Base-by-base conservation (phyloP, 2,329 filamentous ascomycete species). In the Ramularia endophylla region DNA sequence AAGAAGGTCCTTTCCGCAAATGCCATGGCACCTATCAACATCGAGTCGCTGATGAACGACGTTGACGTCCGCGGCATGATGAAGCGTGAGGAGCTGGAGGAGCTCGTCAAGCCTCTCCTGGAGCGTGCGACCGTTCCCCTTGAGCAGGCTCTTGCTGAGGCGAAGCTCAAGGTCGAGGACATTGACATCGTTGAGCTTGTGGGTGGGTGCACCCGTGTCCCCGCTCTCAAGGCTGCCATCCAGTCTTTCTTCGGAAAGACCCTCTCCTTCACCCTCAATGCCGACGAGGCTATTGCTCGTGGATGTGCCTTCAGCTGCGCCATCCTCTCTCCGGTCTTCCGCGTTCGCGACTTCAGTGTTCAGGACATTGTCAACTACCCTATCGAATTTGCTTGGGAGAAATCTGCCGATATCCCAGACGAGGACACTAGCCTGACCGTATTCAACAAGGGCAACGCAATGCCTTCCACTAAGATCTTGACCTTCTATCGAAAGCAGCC, bases 1-100 rank as follows among this genome's bases (percentile, higher is more conserved):
- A 98, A 98, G 83, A 97, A 97, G 81, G 83, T 97, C 41, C 75
- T 98, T 42, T 97, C 90, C 27, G 92, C 92, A 64, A 97, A 97
- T 72, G 85, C 89, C 56, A 78, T 85, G 62, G 88, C 90, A 13
- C 87, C 90, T 36, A 70, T 98, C 66, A 97, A 89, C 75, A 94
- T 98, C 60, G 92, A 98, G 74, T 95, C 89, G 27, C 75, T 98
- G 56, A 97, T 98, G 89, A 94, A 97, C 68, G 92, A 98, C 65
- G 74, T 95, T 48, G 92, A 98, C 65, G 92, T 95, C 27, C 80
- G 79, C 40, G 74, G 84, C 46, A 84, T 94, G 77, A 77, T 98
- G 61, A 95, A 90, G 65, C 85, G 92, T 51, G 86, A 95, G 62
- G 90, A 97, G 64, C 81, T 98, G 43, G 92, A 98, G 74, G 81